Conservation (phyloP, 2,329 filamentous ascomycete species). For the Aspergillus pseudonomiae region DNA sequence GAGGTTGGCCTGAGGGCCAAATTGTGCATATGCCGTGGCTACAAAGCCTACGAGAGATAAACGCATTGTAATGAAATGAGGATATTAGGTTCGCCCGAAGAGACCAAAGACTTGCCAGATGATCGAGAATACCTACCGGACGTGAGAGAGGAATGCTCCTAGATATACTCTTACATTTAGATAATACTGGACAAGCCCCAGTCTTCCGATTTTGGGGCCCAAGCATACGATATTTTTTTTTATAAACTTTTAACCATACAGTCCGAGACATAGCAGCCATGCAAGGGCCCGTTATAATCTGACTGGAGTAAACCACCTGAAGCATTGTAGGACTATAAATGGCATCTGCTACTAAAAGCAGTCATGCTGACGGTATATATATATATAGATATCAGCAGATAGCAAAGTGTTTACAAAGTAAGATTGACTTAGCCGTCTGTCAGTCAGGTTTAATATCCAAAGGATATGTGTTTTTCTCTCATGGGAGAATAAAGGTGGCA, state of each 20-base stretch:
- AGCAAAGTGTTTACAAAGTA: background rate
- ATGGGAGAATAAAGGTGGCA: background rate
- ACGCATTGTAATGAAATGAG: constrained; percentile 5
- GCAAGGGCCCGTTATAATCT: background rate
- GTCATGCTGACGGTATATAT: background rate
- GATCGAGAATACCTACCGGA: background rate
- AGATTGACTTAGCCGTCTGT: background rate
- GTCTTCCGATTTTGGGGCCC: background rate
- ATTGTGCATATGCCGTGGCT: constrained; percentile 9
- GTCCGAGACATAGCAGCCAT: background rate
- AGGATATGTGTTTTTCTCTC: background rate
- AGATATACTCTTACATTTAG: background rate
- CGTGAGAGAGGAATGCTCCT: background rate
- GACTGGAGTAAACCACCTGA: background rate
- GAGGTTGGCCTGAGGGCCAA: constrained; percentile 18
- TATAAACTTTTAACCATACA: background rate
- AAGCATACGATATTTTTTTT: background rate
- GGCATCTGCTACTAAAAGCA: background rate
- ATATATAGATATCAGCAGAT: background rate
- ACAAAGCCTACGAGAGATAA: background rate
- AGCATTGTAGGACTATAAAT: background rate
- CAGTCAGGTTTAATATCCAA: background rate
- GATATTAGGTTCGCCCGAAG: background rate
- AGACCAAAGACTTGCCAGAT: background rate
- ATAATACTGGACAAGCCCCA: background rate